A percentile compares a stretch with the other conserved stretches of the same genome.
Evolutionary conservation across 1,139 yeast species (phyloP).

Genomic region (Yamadazyma dushanensis): DNA sequence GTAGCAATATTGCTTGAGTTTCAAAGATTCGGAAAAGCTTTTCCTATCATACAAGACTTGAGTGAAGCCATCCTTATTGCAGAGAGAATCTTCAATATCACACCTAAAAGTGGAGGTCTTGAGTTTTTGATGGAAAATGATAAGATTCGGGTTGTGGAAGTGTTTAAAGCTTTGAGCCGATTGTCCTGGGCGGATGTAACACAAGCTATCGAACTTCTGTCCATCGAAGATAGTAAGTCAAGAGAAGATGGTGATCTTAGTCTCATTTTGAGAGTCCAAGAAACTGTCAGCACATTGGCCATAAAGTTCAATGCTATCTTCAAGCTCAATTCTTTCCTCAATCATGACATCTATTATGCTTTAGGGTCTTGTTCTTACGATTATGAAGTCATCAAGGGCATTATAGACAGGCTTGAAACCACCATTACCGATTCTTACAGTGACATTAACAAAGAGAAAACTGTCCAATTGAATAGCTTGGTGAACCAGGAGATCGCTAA

Average conservation of each 20-base stretch:
- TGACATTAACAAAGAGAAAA: not conserved
- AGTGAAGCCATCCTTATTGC: slow-evolving; percentile 40
- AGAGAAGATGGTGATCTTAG: slow-evolving; percentile 43
- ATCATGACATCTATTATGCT: slow-evolving; percentile 17
- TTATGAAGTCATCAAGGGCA: slow-evolving; percentile 12
- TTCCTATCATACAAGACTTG: slow-evolving; percentile 60
- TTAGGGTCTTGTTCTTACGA: slow-evolving; percentile 33
- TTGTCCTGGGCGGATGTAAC: slow-evolving; percentile 59
- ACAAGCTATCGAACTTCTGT: slow-evolving; percentile 47
- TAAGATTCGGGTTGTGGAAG: slow-evolving; percentile 28
- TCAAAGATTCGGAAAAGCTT: slow-evolving; percentile 47
- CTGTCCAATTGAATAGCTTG: not conserved
- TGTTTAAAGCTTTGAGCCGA: slow-evolving; percentile 26
- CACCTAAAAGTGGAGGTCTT: slow-evolving; percentile 29
- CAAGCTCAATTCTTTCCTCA: slow-evolving; percentile 22
- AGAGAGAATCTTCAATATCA: slow-evolving; percentile 29
- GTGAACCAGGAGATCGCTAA: slow-evolving; percentile 41
- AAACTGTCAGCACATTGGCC: slow-evolving; percentile 24
- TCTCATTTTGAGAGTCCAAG: slow-evolving; percentile 41
- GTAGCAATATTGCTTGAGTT: slow-evolving; percentile 28
- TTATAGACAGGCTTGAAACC: slow-evolving; percentile 37
- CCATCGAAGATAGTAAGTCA: slow-evolving; percentile 21
- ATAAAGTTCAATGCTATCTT: slow-evolving; percentile 35
- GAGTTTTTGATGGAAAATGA: slow-evolving; percentile 44
- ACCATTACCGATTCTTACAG: not conserved